Conservation (phyloP, 2,329 filamentous ascomycete genomes). For the Venturia nashicola region DNA sequence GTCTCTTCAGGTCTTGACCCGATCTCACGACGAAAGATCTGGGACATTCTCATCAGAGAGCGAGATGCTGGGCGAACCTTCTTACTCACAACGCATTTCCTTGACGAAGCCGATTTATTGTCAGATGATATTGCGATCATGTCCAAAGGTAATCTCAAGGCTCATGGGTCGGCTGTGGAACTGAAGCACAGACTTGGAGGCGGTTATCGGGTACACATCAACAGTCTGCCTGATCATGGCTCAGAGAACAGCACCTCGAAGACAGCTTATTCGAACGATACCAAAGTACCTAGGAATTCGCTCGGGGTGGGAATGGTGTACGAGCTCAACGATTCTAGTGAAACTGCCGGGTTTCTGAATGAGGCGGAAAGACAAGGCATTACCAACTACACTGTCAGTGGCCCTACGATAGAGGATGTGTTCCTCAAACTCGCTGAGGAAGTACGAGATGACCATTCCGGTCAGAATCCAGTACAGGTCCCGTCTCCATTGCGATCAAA, state of each 20-base stretch:
- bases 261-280: conserved; percentile 35
- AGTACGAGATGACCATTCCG: conserved; percentile 16
- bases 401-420: conserved; percentile 85
- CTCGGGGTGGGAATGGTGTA: conserved; percentile 48
- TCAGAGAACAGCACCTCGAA: conserved; percentile 6
- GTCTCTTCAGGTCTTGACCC: conserved; percentile 83
- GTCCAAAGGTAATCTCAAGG: conserved; percentile 71
- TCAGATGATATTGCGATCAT: conserved; percentile 82
- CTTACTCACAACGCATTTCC: conserved; percentile 81
- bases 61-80: conserved; percentile 64
- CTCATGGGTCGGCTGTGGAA: conserved; percentile 72
- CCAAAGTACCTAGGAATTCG: not conserved
- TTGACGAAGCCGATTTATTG: conserved; percentile 84
- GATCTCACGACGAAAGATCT: conserved; percentile 75
- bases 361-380: conserved; percentile 55
- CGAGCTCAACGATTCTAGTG: conserved; percentile 53
- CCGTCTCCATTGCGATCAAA: not conserved
- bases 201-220: conserved; percentile 69
- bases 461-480: not conserved
- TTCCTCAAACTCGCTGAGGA: conserved; percentile 64
- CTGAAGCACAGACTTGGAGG: conserved; percentile 73
- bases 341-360: conserved; percentile 60
- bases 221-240: conserved; percentile 14
- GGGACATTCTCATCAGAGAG: conserved; percentile 84
- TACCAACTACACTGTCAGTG: conserved; percentile 70